Conservation (phyloP, 345 rosid species). For the Pistacia vera region DNA sequence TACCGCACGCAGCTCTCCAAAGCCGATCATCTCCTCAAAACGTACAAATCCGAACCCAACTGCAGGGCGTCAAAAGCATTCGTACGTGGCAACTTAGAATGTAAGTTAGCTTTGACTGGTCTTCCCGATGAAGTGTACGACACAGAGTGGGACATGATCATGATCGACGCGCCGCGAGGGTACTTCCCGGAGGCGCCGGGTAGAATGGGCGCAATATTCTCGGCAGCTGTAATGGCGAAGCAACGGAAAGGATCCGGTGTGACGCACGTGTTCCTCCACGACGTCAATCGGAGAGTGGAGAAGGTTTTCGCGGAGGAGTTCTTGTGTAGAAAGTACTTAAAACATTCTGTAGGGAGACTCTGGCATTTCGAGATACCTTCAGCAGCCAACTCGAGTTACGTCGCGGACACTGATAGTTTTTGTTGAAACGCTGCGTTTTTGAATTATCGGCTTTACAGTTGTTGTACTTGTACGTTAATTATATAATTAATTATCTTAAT, state of each 20-base stretch:
- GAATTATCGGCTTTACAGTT: too few species aligned
- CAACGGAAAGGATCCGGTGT: constrained; percentile 61
- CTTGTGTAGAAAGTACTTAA: constrained; percentile 55
- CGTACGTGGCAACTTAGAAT: constrained; percentile 55
- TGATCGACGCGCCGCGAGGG: constrained; percentile 87
- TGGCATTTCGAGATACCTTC: constrained; percentile 84
- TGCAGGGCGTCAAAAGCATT: constrained; percentile 57
- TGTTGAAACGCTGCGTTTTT: constrained; percentile 39
- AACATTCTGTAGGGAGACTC: constrained; percentile 49
- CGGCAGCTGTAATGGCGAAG: constrained; percentile 84
- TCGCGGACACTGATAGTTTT: constrained; percentile 38
- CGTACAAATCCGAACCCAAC: constrained; percentile 41
- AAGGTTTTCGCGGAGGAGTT: constrained; percentile 65
- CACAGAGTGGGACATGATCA: constrained; percentile 81
- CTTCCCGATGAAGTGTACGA: constrained; percentile 84
- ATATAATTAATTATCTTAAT: neutral
- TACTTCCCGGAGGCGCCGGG: constrained; percentile 70
- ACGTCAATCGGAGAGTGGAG: constrained; percentile 71
- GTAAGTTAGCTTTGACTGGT: constrained; percentile 61
- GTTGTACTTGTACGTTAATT: neutral
- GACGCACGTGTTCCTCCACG: constrained; percentile 77
- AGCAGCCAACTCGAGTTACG: constrained; percentile 36
- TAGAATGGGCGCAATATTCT: constrained; percentile 80
- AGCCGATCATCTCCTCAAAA: constrained; percentile 41
- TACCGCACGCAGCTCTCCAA: constrained; percentile 69